Evolutionary conservation across 495 filamentous ascomycete genomes (phyloP), one percentile per base, ranked within the genome.

Genomic region (Aspergillus affinis): DNA sequence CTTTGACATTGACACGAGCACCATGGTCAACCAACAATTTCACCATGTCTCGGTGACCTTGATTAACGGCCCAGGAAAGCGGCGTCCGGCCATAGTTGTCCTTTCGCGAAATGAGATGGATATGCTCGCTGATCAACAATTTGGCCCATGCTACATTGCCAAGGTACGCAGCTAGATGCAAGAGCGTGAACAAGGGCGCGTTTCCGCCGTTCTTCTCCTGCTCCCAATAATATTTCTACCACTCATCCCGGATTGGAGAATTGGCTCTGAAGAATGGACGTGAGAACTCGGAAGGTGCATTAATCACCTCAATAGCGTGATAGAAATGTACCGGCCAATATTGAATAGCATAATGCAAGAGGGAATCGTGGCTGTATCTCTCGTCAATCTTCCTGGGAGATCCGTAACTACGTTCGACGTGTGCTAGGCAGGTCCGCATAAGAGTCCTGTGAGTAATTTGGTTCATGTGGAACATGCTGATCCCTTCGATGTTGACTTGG

Each of bases 81-180:
- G 29, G 29, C 4, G 29, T 30, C 8, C 29, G 63, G 47, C 63
- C 63, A 36, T 59, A 55, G 26, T 56, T 59, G 55, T 65, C 59
- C 36, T 58, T 59, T 54, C 51, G 62, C 48, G 64, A 63, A 51
- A 64, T 59, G 46, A 62, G 54, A 29, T 59, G 65, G 61, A 44
- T 19, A 65, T 68, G 54, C 55, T 64, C 6, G 36, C 47, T 55
- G 60, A 69, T 50, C 49, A 69, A 65, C 57, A 67, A 27, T 57
- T 65, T 69, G 19, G 62, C 65, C 65, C 62, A 68, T 44, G 55
- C 12, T 54, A 68, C 29, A 32, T 65, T 73, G 45, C 72, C 72
- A 60, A 74, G 62, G 61, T 67, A 76, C 32, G 72, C 70, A 55
- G 73, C 72, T 27, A 76, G 63, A 69, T 76, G 73, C 67, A 76